Evolutionary conservation across 441 rosid species (phyloP).

Genomic region (Aquilaria agallochum): DNA sequence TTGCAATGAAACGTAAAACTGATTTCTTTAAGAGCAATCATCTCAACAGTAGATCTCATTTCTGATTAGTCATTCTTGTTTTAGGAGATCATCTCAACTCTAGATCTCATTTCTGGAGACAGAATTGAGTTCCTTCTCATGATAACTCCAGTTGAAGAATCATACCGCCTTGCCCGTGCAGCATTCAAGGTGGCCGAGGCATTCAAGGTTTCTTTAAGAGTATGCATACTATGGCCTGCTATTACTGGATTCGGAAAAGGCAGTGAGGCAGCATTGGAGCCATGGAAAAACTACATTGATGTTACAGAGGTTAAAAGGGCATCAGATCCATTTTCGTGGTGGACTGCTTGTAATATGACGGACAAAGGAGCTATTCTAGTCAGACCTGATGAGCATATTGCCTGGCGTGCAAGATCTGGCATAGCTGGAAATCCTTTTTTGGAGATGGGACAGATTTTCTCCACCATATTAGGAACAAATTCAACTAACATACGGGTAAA

Average conservation of each 20-base stretch:
- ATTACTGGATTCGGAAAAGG: slow-evolving; percentile 18
- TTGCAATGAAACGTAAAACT: not conserved
- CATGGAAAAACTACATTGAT: slow-evolving; percentile 54
- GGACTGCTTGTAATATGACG: slow-evolving; percentile 73
- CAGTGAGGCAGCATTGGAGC: slow-evolving; percentile 44
- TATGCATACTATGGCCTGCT: slow-evolving; percentile 55
- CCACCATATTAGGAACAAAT: slow-evolving; percentile 37
- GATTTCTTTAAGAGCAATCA: not conserved
- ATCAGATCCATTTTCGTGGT: slow-evolving; percentile 53
- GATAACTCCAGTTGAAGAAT: slow-evolving; percentile 56
- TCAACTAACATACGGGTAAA: slow-evolving; percentile 13
- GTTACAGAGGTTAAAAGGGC: slow-evolving; percentile 47
- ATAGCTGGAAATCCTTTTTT: slow-evolving; percentile 30
- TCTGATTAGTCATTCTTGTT: slow-evolving; percentile 6
- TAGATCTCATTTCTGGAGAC: slow-evolving; percentile 60
- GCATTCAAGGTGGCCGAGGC: slow-evolving; percentile 43
- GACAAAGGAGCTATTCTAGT: slow-evolving; percentile 66
- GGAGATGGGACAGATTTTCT: slow-evolving; percentile 54
- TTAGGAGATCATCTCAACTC: slow-evolving; percentile 55
- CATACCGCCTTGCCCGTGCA: slow-evolving; percentile 48
- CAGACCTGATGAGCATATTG: slow-evolving; percentile 86
- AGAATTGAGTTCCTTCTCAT: slow-evolving; percentile 83
- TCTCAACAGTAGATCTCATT: no score
- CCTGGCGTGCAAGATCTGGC: slow-evolving; percentile 61
- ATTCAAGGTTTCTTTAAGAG: slow-evolving; percentile 35